Evolutionary conservation across 1,139 yeast genomes (phyloP).

Genomic region (Pichia sp.): DNA sequence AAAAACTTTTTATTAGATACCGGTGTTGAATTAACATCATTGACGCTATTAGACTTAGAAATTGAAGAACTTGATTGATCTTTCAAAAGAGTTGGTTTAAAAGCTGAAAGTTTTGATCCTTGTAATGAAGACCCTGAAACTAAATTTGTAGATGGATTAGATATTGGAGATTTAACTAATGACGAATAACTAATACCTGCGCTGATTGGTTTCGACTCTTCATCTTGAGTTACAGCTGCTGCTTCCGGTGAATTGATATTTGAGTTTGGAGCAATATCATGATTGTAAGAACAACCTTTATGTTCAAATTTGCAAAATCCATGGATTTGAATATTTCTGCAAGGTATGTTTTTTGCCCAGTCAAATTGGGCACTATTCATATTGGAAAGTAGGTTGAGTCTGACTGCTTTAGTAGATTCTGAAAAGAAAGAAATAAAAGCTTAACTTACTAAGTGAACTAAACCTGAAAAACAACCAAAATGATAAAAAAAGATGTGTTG

Average conservation of each 20-base stretch:
- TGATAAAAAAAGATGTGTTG: not conserved
- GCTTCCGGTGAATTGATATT: constrained; percentile 8
- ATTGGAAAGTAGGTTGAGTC: not conserved
- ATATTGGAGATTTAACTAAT: constrained; percentile 2
- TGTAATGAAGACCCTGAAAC: not conserved
- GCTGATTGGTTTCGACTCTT: not conserved
- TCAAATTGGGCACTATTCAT: constrained; percentile 26
- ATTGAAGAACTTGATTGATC: not conserved
- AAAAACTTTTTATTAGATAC: constrained; percentile 43
- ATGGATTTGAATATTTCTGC: constrained; percentile 78
- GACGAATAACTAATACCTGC: not conserved
- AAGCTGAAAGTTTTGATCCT: not conserved
- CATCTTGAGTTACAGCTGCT: constrained; percentile 14
- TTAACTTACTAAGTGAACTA: not conserved
- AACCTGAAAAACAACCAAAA: not conserved
- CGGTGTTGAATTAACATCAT: not conserved
- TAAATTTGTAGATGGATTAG: constrained; percentile 10
- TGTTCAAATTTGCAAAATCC: constrained; percentile 87
- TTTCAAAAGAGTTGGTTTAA: constrained; percentile 6
- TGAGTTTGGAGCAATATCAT: constrained; percentile 35
- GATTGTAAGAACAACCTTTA: constrained; percentile 83
- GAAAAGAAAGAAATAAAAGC: not conserved
- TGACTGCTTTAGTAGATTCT: not conserved
- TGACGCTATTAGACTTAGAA: not conserved
- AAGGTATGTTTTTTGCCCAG: constrained; percentile 72